phyloP scores from a whole-genome alignment of 1,284 basidiomycete genomes.

The Papiliotrema flavescens region DNA sequence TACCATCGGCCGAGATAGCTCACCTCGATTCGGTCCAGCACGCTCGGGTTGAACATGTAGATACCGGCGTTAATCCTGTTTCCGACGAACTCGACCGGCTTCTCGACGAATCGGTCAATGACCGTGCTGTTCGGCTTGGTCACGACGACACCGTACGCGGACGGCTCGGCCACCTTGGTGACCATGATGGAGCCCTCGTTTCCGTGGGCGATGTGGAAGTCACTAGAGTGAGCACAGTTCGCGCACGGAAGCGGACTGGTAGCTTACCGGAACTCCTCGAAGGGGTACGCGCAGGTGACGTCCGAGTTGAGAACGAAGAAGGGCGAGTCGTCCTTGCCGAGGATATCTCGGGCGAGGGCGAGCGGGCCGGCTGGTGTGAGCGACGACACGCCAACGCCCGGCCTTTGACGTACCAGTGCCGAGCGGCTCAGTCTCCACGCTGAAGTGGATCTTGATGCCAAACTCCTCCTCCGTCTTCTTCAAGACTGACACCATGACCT shows the following conservation, averaged over 20 bases:
- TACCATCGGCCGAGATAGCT: slow-evolving; percentile 9
- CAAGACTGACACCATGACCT: slow-evolving; percentile 55
- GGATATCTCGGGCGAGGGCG: slow-evolving; percentile 53
- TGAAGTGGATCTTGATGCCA: slow-evolving; percentile 55
- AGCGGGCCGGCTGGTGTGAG: slow-evolving; percentile 52
- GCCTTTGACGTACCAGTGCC: slow-evolving; percentile 49
- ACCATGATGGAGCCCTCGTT: slow-evolving; percentile 57
- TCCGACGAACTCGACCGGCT: slow-evolving; percentile 56
- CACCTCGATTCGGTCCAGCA: slow-evolving; percentile 54
- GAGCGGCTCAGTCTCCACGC: slow-evolving; percentile 56
- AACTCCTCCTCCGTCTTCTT: slow-evolving; percentile 56
- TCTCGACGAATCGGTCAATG: slow-evolving; percentile 57
- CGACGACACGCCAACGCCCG: background rate
- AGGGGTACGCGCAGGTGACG: slow-evolving; percentile 56
- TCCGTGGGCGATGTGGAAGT: slow-evolving; percentile 56
- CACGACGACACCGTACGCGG: slow-evolving; percentile 56
- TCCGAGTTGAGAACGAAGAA: slow-evolving; percentile 59
- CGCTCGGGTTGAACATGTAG: slow-evolving; percentile 56
- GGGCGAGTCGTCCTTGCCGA: slow-evolving; percentile 55
- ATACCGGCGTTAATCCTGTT: slow-evolving; percentile 58
- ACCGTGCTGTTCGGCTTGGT: slow-evolving; percentile 51
- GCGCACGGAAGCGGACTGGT: background rate
- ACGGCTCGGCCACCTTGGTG: slow-evolving; percentile 56
- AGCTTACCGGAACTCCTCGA: slow-evolving; percentile 52
- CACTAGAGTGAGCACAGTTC: slow-evolving; percentile 28